Conservation (phyloP, 2,329 filamentous ascomycete genomes). For the Ophiostoma fasciatum region DNA sequence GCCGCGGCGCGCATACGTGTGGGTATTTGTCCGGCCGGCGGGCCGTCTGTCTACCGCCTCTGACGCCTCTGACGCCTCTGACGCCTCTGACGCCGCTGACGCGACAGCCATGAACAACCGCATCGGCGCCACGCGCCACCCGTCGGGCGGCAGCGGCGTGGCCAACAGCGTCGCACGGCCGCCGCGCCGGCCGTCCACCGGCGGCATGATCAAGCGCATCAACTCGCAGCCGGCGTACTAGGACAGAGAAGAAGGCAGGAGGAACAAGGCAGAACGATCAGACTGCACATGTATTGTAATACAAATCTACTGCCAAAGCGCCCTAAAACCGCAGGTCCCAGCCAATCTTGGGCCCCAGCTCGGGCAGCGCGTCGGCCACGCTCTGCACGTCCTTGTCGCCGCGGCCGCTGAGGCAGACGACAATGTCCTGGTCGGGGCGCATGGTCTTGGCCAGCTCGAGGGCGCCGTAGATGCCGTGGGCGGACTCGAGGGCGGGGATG, state of each 20-base stretch:
- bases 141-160: neutral
- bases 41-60: no score
- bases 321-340: conserved; percentile 48
- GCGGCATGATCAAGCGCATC: conserved; percentile 4
- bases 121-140: conserved; percentile 3
- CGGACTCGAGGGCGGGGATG: conserved; percentile 87
- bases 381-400: conserved; percentile 99
- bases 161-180: conserved; percentile 2
- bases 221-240: conserved; percentile 7
- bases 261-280: no score
- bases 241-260: neutral
- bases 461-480: conserved; percentile 82
- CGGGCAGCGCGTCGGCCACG: conserved; percentile 86
- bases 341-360: conserved; percentile 74
- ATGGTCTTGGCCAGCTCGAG: conserved; percentile 86
- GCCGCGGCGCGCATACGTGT: no score
- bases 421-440: conserved; percentile 74
- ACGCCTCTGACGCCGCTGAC: no score
- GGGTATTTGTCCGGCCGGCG: no score
- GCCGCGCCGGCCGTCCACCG: conserved; percentile 3
- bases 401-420: conserved; percentile 83
- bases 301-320: no score
- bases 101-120: conserved; percentile 1
- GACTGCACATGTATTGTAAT: no score
- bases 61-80: no score